Percentiles rank a stretch among this genome's conserved stretches.
Evolutionary conservation across 208 protist genomes (phyloP).

Genomic region (Wallacemonas collosoma): DNA sequence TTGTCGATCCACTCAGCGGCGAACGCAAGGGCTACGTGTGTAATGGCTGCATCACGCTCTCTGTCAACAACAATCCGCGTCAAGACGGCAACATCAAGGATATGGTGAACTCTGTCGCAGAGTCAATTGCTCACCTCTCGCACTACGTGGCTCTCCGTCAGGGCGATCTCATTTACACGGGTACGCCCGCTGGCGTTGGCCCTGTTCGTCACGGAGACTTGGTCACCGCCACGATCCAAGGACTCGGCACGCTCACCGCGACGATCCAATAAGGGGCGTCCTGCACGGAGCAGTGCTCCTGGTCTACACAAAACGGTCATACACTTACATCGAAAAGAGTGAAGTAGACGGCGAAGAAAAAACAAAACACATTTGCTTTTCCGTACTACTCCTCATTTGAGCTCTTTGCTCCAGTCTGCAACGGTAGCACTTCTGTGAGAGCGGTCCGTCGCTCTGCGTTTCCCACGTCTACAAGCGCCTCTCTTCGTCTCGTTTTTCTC

Average conservation of each 20-base stretch:
- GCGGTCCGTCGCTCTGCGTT: no score
- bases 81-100: constrained; percentile 63
- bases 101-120: constrained; percentile 68
- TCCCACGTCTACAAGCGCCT: no score
- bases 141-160: constrained; percentile 74
- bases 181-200: constrained; percentile 84
- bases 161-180: constrained; percentile 87
- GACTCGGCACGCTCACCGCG: constrained; percentile 50
- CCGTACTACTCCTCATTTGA: no score
- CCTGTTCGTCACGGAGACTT: constrained; percentile 71
- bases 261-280: background rate
- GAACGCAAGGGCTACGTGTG: constrained; percentile 7
- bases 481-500: no score
- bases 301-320: background rate
- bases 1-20: constrained; percentile 24
- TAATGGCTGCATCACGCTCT: constrained; percentile 47
- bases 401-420: no score
- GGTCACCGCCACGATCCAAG: constrained; percentile 62
- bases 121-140: constrained; percentile 64
- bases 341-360: background rate
- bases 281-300: background rate
- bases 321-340: background rate
- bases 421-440: no score
- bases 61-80: constrained; percentile 65
- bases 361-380: no score